Evolutionary conservation across 2,329 filamentous ascomycete genomes (phyloP).

Genomic region (Sclerotinia glacialis): DNA sequence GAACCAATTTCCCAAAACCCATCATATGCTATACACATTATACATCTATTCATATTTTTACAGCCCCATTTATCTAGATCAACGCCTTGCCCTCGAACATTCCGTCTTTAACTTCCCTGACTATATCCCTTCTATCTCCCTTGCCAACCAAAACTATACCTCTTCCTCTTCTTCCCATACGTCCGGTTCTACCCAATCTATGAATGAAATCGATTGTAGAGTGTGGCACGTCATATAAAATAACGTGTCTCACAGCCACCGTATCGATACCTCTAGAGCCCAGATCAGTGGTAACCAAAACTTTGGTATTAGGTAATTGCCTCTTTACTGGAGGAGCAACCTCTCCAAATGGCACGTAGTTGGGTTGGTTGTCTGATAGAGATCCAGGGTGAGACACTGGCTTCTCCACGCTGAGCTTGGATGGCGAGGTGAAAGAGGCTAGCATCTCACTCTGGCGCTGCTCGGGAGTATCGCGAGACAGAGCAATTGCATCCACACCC

Average conservation of each 20-base stretch:
- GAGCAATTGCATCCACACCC: constrained; percentile 81
- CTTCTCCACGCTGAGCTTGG: constrained; percentile 6
- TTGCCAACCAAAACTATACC: constrained; percentile 89
- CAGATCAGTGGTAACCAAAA: constrained; percentile 90
- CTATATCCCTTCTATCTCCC: constrained; percentile 83
- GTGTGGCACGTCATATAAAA: constrained; percentile 96
- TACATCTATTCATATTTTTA: constrained; percentile 17
- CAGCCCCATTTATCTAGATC: constrained; percentile 48
- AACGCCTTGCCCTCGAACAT: constrained; percentile 81
- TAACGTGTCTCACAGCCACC: constrained; percentile 82
- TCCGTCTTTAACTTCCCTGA: constrained; percentile 85
- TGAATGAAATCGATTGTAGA: constrained; percentile 98
- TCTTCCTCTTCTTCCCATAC: constrained; percentile 86
- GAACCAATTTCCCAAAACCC: constrained; percentile 4
- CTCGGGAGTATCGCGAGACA: constrained; percentile 81
- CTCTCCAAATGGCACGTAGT: constrained; percentile 36
- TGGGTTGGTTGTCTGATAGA: constrained; percentile 42
- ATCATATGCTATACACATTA: neutral
- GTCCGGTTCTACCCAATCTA: constrained; percentile 82
- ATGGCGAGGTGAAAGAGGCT: constrained; percentile 60
- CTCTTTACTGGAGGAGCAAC: constrained; percentile 33
- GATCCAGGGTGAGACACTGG: constrained; percentile 40
- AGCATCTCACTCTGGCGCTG: constrained; percentile 75
- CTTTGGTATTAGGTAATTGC: constrained; percentile 71
- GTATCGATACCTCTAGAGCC: constrained; percentile 94